These are phyloP conservation scores for Candida palmyrensis DNA, from an alignment of 805 yeast genomes.

Conservation along the genomic window DNA sequence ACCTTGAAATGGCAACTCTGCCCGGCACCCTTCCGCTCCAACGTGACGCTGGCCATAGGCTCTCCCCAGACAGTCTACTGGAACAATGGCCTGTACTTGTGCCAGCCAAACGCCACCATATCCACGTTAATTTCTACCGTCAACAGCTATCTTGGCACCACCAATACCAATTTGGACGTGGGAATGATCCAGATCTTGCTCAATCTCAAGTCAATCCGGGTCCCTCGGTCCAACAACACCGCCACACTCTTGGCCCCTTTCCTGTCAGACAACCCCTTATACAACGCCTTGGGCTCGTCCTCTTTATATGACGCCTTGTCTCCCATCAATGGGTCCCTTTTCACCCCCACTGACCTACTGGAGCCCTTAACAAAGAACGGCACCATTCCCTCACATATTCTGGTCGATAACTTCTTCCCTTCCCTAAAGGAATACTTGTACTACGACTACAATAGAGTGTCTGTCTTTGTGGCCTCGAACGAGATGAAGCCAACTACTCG, in stretches of 20 bases:
- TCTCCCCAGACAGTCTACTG: conserved; percentile 15
- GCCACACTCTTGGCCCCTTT: no score
- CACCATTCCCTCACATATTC: no score
- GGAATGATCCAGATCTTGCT: conserved; percentile 26
- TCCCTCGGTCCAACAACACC: not conserved
- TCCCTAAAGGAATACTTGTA: conserved; percentile 21
- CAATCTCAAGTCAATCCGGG: conserved; percentile 17
- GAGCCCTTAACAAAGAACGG: no score
- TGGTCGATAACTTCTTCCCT: no score
- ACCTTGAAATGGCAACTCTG: conserved; percentile 48
- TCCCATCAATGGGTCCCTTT: conserved; percentile 10
- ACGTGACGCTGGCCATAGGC: conserved; percentile 12
- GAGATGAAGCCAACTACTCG: conserved; percentile 11
- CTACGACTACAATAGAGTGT: conserved; percentile 20
- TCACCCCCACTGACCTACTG: no score
- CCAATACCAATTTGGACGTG: conserved; percentile 32
- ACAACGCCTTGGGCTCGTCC: no score
- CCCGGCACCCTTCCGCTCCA: conserved; percentile 38
- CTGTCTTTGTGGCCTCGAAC: conserved; percentile 20
- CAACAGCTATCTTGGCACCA: conserved; percentile 12
- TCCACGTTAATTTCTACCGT: conserved; percentile 17
- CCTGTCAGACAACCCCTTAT: no score
- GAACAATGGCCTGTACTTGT: conserved; percentile 20
- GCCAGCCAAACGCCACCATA: conserved; percentile 25
- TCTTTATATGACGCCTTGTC: conserved; percentile 1